Percentiles rank a stretch among this genome's conserved stretches.
phyloP scores from a whole-genome alignment of 768 basidiomycete genomes.

The Naganishia onofrii region DNA sequence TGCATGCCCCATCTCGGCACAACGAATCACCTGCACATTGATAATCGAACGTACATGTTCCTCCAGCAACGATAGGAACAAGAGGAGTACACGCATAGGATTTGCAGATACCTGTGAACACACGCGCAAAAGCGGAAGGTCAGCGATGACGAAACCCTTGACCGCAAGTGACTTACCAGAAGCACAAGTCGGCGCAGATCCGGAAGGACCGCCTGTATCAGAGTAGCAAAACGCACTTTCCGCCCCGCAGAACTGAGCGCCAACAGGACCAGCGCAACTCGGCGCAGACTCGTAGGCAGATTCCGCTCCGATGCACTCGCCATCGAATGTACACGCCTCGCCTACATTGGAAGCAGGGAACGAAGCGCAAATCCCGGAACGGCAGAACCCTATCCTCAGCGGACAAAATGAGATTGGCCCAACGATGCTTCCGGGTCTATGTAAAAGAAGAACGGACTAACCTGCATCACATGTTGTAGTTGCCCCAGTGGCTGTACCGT shows the following conservation, averaged over 20 bases:
- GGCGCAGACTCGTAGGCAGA: neutral
- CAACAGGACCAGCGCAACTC: neutral
- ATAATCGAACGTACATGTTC: neutral
- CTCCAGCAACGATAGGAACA: neutral
- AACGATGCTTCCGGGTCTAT: too few species aligned
- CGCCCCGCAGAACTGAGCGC: neutral
- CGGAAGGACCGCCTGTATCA: neutral
- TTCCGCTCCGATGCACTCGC: neutral
- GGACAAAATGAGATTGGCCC: too few species aligned
- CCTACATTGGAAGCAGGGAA: neutral
- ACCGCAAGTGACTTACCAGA: too few species aligned
- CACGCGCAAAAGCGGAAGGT: too few species aligned
- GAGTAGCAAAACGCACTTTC: neutral
- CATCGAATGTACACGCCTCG: neutral
- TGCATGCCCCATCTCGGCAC: neutral
- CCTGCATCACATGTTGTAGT: neutral
- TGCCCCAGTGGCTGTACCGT: neutral
- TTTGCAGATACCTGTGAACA: constrained; percentile 8
- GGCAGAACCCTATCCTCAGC: constrained; percentile 9
- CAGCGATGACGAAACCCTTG: too few species aligned
- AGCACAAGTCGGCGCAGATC: neutral
- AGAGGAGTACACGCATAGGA: neutral
- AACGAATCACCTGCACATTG: neutral
- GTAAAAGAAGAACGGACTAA: too few species aligned
- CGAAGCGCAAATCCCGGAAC: neutral